Percentiles rank a stretch among this genome's conserved stretches.
phyloP scores from a whole-genome alignment of 2,329 filamentous ascomycete species.

The Pseudocercospora macadamiae region DNA sequence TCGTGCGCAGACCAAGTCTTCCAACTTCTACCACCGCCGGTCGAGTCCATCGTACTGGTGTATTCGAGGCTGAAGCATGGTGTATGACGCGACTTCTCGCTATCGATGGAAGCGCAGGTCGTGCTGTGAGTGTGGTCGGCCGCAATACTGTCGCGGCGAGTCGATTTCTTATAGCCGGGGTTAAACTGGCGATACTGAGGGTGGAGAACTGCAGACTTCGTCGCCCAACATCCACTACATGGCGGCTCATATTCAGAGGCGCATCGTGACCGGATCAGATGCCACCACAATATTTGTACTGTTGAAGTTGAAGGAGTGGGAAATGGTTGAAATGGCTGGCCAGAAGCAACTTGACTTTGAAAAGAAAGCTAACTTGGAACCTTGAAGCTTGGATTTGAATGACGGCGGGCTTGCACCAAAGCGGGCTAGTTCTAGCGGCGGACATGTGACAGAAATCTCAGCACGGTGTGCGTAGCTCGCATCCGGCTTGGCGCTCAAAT shows the following conservation, averaged over 20 bases:
- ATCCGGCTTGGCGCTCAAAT: too few relatives aligned
- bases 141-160: conserved; percentile 14
- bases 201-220: conserved; percentile 21
- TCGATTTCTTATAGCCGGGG: conserved; percentile 14
- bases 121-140: not conserved
- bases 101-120: conserved; percentile 1
- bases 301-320: conserved; percentile 16
- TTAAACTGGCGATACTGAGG: conserved; percentile 14
- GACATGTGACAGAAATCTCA: too few relatives aligned
- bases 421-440: too few relatives aligned
- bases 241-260: conserved; percentile 45
- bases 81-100: conserved; percentile 3
- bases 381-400: not conserved
- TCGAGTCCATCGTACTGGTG: conserved; percentile 25
- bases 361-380: not conserved
- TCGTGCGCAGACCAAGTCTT: conserved; percentile 15
- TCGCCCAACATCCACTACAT: conserved; percentile 35
- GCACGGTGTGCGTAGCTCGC: too few relatives aligned
- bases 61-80: conserved; percentile 29
- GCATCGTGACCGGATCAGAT: conserved; percentile 19
- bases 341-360: not conserved
- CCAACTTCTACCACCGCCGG: conserved; percentile 21
- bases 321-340: conserved; percentile 11
- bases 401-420: too few relatives aligned
- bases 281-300: conserved; percentile 12